Base-by-base conservation (phyloP, 1,139 yeast species). In the Martiniozyma asiatica region DNA sequence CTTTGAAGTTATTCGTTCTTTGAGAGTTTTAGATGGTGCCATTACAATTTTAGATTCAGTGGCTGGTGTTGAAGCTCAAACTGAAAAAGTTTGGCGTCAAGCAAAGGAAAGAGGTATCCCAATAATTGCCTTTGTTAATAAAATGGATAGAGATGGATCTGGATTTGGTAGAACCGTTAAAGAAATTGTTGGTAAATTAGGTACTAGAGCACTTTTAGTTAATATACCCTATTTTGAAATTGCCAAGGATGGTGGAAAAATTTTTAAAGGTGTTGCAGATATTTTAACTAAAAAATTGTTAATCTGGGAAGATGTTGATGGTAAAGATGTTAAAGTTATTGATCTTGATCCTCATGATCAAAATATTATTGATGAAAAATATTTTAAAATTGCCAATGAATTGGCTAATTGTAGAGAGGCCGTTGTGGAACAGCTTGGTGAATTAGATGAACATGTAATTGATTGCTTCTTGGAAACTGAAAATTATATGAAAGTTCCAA, bases 51-150 rank as follows among this genome's bases (percentile, higher is more conserved):
- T 89, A 32, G 99, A 89, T 56, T 94, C 82, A 0, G 97, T 89
- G 4, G 97, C 96, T 2, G 99, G 98, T 10, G 98, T 89, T 1
- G 98, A 89, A 48, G 93, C 98, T 0, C 97, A 92, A 51, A 89
- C 98, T 0, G 96, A 87, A 50, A 87, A 85, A 48, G 97, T 89
- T 2, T 89, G 97, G 97, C 72, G 68, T 43, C 95, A 87, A 51
- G 89, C 96, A 2, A 61, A 60, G 24, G 68, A 65, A 17, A 61
- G 81, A 38, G 55, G 55, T 2, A 70, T 81, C 32, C 97, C 98
- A 0, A 68, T 72, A 33, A 58, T 89, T 11, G 74, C 85, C 7
- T 92, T 74, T 49, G 69, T 89, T 23, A 89, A 89, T 53, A 89
- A 89, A 52, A 87, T 89, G 98, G 99, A 89, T 56, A 66, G 97